Conservation (phyloP, 148 eudicot genomes). For the Camellia sinensis region DNA sequence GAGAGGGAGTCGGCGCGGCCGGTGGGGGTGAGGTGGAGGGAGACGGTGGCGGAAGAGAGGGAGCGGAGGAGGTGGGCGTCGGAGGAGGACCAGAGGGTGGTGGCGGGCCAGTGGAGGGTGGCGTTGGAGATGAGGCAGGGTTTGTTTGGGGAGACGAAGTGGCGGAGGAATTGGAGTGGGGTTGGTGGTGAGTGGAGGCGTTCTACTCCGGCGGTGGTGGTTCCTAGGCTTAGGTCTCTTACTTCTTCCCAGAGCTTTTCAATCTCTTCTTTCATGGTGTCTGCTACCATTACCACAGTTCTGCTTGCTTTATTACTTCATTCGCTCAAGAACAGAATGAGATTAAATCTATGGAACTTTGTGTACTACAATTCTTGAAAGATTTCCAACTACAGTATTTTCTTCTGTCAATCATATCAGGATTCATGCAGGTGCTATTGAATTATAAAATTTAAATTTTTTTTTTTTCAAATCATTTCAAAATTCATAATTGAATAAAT, state of each 20-base stretch:
- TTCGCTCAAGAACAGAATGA: too few relatives aligned
- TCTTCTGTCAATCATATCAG: too few relatives aligned
- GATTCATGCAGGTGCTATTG: too few relatives aligned
- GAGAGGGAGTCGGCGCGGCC: constrained; percentile 80
- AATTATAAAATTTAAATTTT: too few relatives aligned
- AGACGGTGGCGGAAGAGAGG: constrained; percentile 56
- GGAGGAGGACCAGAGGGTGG: constrained; percentile 67
- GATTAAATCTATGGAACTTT: too few relatives aligned
- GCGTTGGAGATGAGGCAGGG: constrained; percentile 89
- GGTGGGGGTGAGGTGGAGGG: constrained; percentile 88
- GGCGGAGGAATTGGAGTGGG: constrained; percentile 75
- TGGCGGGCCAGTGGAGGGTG: constrained; percentile 74
- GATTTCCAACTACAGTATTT: too few relatives aligned
- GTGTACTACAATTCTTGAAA: too few relatives aligned
- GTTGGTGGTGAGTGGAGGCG: constrained; percentile 71
- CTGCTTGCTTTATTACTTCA: too few relatives aligned
- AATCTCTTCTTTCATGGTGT: constrained; percentile 15
- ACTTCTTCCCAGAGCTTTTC: constrained; percentile 75
- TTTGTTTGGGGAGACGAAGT: constrained; percentile 69
- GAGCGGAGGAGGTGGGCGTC: constrained; percentile 47
- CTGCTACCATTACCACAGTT: not conserved
- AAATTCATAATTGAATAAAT: too few relatives aligned
- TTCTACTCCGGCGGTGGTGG: constrained; percentile 49
- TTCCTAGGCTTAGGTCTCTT: constrained; percentile 62
- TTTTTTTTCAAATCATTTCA: too few relatives aligned